A percentile compares a stretch with the other conserved stretches of the same genome.
These are phyloP conservation scores for Quercus mongolica DNA, from an alignment of 306 rosid genomes.

Conservation along the genomic window DNA sequence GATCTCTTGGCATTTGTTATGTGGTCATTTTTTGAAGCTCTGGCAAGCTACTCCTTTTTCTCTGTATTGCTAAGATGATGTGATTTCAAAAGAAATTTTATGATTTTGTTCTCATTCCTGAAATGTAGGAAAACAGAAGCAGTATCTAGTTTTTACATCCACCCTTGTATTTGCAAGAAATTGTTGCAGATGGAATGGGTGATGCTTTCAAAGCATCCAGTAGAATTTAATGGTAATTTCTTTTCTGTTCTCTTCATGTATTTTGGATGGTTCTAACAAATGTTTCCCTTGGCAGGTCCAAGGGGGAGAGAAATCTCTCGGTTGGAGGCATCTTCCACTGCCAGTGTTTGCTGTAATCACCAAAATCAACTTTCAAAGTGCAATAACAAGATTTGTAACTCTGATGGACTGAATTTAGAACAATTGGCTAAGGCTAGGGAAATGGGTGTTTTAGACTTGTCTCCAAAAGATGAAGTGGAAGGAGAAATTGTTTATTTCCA, in stretches of 20 bases:
- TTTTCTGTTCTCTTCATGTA: constrained; percentile 18
- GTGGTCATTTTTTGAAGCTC: background rate
- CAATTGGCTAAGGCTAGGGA: constrained; percentile 45
- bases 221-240: constrained; percentile 34
- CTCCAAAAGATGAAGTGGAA: constrained; percentile 86
- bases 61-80: constrained; percentile 9
- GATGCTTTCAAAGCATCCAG: constrained; percentile 27
- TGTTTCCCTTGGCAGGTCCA: constrained; percentile 45
- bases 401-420: constrained; percentile 38
- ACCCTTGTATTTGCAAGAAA: constrained; percentile 52
- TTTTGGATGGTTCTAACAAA: constrained; percentile 26
- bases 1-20: background rate
- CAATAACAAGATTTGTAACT: constrained; percentile 29
- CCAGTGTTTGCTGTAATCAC: constrained; percentile 48
- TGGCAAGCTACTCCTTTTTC: constrained; percentile 10
- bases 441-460: constrained; percentile 40
- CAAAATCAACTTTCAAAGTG: constrained; percentile 37
- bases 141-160: constrained; percentile 44
- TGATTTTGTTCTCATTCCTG: background rate
- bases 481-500: constrained; percentile 83
- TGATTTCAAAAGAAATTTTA: background rate
- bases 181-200: constrained; percentile 45
- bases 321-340: constrained; percentile 38
- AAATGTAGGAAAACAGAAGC: constrained; percentile 54
- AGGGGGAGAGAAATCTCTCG: constrained; percentile 33